Evolutionary conservation across 768 basidiomycete species (phyloP).

Genomic region (Megacollybia marginata): DNA sequence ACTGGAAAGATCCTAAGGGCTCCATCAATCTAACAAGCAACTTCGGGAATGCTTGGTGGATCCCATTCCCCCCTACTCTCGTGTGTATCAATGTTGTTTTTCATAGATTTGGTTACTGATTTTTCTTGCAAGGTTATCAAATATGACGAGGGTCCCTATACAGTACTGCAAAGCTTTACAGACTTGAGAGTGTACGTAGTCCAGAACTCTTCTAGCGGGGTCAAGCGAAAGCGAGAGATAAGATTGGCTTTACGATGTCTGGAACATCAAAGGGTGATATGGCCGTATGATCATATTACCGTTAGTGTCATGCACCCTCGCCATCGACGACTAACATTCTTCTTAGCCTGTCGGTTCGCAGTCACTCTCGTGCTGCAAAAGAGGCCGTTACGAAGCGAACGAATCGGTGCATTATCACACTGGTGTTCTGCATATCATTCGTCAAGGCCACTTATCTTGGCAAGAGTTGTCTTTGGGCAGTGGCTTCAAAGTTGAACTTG

Average conservation of each 20-base stretch:
- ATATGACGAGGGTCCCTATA: constrained; percentile 54
- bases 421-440: constrained; percentile 44
- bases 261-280: constrained; percentile 52
- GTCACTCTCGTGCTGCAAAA: constrained; percentile 35
- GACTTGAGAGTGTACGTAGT: constrained; percentile 53
- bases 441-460: constrained; percentile 44
- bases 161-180: constrained; percentile 35
- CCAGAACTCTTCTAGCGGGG: constrained; percentile 49
- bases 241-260: constrained; percentile 59
- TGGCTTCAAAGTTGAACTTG: constrained; percentile 57
- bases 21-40: constrained; percentile 27
- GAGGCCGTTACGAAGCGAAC: constrained; percentile 43
- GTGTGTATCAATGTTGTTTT: constrained; percentile 25
- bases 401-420: constrained; percentile 36
- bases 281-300: constrained; percentile 56
- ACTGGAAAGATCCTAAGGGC: constrained; percentile 42
- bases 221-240: constrained; percentile 45
- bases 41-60: constrained; percentile 77
- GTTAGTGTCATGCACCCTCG: constrained; percentile 23
- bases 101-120: background rate
- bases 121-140: constrained; percentile 40
- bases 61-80: constrained; percentile 71
- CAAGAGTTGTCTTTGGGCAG: constrained; percentile 52
- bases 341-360: constrained; percentile 40
- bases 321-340: constrained; percentile 1